Conservation (phyloP, 441 rosid species). For the Pelargonium citronellum region DNA sequence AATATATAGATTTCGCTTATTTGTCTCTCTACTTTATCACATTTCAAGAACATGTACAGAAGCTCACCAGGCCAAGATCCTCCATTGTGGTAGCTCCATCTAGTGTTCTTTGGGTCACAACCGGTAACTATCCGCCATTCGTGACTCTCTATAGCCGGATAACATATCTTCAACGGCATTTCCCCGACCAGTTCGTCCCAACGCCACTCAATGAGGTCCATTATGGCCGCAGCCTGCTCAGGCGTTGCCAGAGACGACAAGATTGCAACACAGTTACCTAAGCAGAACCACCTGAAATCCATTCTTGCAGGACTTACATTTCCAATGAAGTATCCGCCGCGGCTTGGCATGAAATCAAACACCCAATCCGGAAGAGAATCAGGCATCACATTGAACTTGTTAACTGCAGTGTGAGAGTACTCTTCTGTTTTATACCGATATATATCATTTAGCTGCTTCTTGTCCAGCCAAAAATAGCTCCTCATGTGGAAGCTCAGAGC, state of each 20-base stretch:
- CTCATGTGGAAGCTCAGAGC: slow-evolving; percentile 87
- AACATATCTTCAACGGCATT: slow-evolving; percentile 87
- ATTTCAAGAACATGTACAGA: not conserved
- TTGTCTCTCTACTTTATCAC: too few species aligned
- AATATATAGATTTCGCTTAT: too few species aligned
- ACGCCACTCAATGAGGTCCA: slow-evolving; percentile 88
- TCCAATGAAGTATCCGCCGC: slow-evolving; percentile 82
- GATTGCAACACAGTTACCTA: slow-evolving; percentile 90
- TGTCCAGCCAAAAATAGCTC: slow-evolving; percentile 80
- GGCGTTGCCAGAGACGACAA: slow-evolving; percentile 85
- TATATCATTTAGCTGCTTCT: slow-evolving; percentile 87
- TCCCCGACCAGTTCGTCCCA: slow-evolving; percentile 93
- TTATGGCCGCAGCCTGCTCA: slow-evolving; percentile 76
- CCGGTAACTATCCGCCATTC: slow-evolving; percentile 83
- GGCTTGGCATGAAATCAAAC: slow-evolving; percentile 77
- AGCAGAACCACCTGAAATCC: slow-evolving; percentile 92
- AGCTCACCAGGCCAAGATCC: slow-evolving; percentile 91
- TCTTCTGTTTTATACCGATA: slow-evolving; percentile 94
- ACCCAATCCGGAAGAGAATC: slow-evolving; percentile 94
- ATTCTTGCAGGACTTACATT: slow-evolving; percentile 87
- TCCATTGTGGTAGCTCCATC: slow-evolving; percentile 97
- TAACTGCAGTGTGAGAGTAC: slow-evolving; percentile 71
- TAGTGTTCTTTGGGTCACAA: slow-evolving; percentile 86
- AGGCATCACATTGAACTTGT: slow-evolving; percentile 45
- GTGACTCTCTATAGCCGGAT: slow-evolving; percentile 82